These are phyloP conservation scores for Pisolithus tinctorius DNA, from an alignment of 768 basidiomycete genomes.

Conservation along the genomic window DNA sequence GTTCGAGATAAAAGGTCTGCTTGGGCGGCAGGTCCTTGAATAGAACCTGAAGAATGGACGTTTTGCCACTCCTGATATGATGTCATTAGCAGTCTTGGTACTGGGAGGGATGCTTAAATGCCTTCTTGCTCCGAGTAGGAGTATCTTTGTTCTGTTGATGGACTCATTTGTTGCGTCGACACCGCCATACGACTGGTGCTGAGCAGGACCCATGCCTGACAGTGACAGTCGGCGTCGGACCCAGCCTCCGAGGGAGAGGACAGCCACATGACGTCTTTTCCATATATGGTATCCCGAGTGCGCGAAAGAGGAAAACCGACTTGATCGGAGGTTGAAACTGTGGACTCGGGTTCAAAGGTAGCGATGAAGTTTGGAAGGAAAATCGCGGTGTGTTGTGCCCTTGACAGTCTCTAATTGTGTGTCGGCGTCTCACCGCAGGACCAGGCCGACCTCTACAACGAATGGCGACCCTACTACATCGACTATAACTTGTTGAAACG, in stretches of 20 bases:
- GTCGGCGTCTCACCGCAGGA: background rate
- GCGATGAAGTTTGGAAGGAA: constrained; percentile 79
- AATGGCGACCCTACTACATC: constrained; percentile 89
- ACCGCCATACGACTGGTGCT: constrained; percentile 8
- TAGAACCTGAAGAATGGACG: constrained; percentile 86
- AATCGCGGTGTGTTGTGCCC: constrained; percentile 46
- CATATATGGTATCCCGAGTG: background rate
- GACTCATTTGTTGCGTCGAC: constrained; percentile 12
- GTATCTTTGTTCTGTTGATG: constrained; percentile 51
- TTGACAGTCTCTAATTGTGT: background rate
- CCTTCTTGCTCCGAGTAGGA: constrained; percentile 70
- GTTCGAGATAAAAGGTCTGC: constrained; percentile 86
- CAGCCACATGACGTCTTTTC: background rate
- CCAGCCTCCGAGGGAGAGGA: background rate
- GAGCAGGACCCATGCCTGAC: constrained; percentile 1
- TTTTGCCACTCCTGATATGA: constrained; percentile 74
- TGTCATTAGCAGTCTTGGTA: background rate
- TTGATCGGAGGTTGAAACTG: background rate
- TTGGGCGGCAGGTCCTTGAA: constrained; percentile 80
- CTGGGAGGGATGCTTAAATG: constrained; percentile 17
- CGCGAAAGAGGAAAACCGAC: background rate
- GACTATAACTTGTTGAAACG: constrained; percentile 88
- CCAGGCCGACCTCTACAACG: constrained; percentile 78
- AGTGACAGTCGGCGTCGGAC: background rate
- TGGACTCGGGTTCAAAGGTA: background rate